These are phyloP conservation scores for Pseudognaphalium luteoalbum DNA, from an alignment of 129 eudicot species.

Conservation along the genomic window DNA sequence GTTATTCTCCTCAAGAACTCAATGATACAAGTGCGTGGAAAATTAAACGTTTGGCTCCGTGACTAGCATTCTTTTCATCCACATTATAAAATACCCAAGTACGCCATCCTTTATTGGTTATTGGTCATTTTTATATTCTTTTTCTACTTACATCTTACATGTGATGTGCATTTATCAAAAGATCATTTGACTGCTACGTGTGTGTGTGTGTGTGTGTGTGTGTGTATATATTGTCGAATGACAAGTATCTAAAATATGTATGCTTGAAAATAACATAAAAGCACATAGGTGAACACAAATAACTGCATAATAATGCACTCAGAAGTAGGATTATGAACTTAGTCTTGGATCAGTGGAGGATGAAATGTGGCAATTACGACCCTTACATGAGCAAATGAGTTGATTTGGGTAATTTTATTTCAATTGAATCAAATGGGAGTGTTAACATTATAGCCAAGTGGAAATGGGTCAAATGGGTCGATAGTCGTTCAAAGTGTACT, in stretches of 20 bases:
- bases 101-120: slow-evolving; percentile 9
- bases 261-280: slow-evolving; percentile 1
- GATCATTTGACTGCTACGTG: background rate
- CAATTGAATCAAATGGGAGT: background rate
- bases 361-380: background rate
- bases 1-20: slow-evolving; percentile 52
- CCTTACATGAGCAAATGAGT: background rate
- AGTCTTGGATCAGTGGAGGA: background rate
- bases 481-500: background rate
- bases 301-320: background rate
- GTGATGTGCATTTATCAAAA: background rate
- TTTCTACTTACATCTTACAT: background rate
- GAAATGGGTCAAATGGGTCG: background rate
- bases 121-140: background rate
- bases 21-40: slow-evolving; percentile 60
- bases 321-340: background rate
- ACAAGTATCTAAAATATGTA: background rate
- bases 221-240: background rate
- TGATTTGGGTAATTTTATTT: background rate
- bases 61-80: slow-evolving; percentile 51
- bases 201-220: too few relatives aligned
- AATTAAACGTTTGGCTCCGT: slow-evolving; percentile 85
- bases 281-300: slow-evolving; percentile 1
- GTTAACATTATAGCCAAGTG: background rate
- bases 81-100: slow-evolving; percentile 43